Conservation (phyloP, 2,329 filamentous ascomycete genomes). For the Dichotomopilus funicola region DNA sequence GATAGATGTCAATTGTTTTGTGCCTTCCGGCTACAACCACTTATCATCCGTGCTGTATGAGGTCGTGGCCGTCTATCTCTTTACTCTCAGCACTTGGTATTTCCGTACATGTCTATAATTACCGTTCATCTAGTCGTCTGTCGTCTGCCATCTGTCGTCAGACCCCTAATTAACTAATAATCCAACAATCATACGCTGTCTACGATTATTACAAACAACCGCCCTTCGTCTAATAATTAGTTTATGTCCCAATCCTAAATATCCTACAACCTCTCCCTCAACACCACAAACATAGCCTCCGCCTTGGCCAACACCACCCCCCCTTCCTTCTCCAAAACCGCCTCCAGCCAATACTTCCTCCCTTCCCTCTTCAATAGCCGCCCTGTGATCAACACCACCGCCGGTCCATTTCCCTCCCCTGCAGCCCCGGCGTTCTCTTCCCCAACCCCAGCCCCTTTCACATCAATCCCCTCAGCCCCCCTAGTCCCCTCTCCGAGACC, state of each 20-base stretch:
- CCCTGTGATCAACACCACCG: constrained; percentile 38
- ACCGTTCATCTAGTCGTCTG: too few relatives aligned
- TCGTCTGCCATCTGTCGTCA: too few relatives aligned
- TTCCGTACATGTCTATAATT: too few relatives aligned
- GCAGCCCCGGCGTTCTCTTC: neutral
- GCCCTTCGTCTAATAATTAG: neutral
- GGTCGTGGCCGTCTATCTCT: too few relatives aligned
- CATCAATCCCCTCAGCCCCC: too few relatives aligned
- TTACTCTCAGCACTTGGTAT: too few relatives aligned
- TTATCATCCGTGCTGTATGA: too few relatives aligned
- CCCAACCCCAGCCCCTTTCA: too few relatives aligned
- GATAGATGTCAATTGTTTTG: too few relatives aligned
- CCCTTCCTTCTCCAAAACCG: constrained; percentile 42
- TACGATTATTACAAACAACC: neutral
- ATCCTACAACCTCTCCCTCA: constrained; percentile 7
- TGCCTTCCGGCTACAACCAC: too few relatives aligned
- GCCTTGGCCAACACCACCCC: constrained; percentile 43
- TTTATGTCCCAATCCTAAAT: too few relatives aligned
- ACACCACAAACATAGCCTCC: constrained; percentile 45
- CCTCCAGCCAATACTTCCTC: constrained; percentile 47
- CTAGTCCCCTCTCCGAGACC: too few relatives aligned
- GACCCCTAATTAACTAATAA: neutral
- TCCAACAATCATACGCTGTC: neutral
- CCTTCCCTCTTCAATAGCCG: constrained; percentile 41
- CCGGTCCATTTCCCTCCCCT: constrained; percentile 11